Evolutionary conservation across 768 basidiomycete genomes (phyloP).

Genomic region (Coprinopsis marcescibilis): DNA sequence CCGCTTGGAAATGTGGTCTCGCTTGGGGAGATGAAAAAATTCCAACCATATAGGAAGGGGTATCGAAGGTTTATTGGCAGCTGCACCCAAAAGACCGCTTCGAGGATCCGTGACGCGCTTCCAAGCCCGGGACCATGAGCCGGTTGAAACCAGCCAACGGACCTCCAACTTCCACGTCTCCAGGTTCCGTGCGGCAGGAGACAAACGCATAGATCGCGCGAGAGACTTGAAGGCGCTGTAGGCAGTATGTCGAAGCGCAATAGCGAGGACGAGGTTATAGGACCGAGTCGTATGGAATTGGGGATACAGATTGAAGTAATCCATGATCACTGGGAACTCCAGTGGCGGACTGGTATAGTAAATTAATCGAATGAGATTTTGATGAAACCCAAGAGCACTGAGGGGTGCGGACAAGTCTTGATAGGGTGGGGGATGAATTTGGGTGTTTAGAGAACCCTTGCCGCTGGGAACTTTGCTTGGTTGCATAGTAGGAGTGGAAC

Average conservation of each 20-base stretch:
- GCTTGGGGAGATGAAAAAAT: constrained; percentile 37
- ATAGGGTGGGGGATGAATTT: too few relatives aligned
- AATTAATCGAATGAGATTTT: constrained; percentile 4
- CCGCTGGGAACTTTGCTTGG: too few relatives aligned
- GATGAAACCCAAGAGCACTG: background rate
- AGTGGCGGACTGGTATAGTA: constrained; percentile 7
- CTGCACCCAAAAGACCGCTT: background rate
- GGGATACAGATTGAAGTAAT: constrained; percentile 13
- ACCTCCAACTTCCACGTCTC: constrained; percentile 11
- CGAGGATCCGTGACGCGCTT: background rate
- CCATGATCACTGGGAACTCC: constrained; percentile 10
- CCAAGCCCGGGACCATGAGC: constrained; percentile 15
- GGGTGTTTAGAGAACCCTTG: too few relatives aligned
- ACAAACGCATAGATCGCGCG: constrained; percentile 7
- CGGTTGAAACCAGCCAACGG: constrained; percentile 14
- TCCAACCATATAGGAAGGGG: constrained; percentile 57
- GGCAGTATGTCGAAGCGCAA: constrained; percentile 13
- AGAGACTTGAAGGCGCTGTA: constrained; percentile 12
- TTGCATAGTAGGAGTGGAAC: too few relatives aligned
- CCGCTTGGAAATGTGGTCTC: background rate
- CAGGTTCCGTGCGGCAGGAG: constrained; percentile 7
- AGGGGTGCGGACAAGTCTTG: background rate
- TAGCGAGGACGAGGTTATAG: constrained; percentile 14
- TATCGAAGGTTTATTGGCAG: constrained; percentile 15
- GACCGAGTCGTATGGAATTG: constrained; percentile 12